Percentiles rank a stretch among this genome's conserved stretches.
phyloP scores from a whole-genome alignment of 1,284 basidiomycete species.

The Boletus smithii region DNA sequence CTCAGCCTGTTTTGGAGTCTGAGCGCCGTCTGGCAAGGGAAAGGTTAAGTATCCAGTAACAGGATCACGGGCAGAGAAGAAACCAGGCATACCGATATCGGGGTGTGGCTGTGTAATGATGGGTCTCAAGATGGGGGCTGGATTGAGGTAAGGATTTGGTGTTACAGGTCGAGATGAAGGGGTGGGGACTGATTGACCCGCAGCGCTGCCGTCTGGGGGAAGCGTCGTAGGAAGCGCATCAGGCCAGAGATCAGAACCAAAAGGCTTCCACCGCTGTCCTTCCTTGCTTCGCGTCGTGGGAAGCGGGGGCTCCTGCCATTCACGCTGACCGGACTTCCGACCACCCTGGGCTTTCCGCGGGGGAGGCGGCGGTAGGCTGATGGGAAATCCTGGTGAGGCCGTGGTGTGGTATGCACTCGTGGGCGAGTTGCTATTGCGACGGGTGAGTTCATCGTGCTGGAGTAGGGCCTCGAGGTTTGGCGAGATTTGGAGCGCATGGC shows the following conservation, averaged over 20 bases:
- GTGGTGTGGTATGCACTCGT: constrained; percentile 12
- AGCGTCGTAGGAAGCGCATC: constrained; percentile 13
- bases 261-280: constrained; percentile 11
- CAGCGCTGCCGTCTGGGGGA: constrained; percentile 1
- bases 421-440: constrained; percentile 27
- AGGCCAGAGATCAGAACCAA: constrained; percentile 24
- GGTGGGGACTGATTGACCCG: constrained; percentile 3
- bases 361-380: constrained; percentile 32
- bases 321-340: constrained; percentile 16
- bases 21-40: constrained; percentile 13
- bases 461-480: constrained; percentile 60
- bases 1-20: constrained; percentile 15
- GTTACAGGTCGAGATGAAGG: constrained; percentile 24
- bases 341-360: constrained; percentile 17
- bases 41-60: neutral
- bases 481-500: constrained; percentile 47
- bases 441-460: constrained; percentile 51
- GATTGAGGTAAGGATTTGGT: constrained; percentile 34
- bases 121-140: constrained; percentile 20
- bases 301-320: constrained; percentile 10
- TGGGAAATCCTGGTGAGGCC: constrained; percentile 18
- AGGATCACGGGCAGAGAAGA: neutral
- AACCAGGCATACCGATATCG: constrained; percentile 17
- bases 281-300: constrained; percentile 19
- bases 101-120: constrained; percentile 2